Conservation (phyloP, 2,329 filamentous ascomycete species). For the Stylonectria norvegica region DNA sequence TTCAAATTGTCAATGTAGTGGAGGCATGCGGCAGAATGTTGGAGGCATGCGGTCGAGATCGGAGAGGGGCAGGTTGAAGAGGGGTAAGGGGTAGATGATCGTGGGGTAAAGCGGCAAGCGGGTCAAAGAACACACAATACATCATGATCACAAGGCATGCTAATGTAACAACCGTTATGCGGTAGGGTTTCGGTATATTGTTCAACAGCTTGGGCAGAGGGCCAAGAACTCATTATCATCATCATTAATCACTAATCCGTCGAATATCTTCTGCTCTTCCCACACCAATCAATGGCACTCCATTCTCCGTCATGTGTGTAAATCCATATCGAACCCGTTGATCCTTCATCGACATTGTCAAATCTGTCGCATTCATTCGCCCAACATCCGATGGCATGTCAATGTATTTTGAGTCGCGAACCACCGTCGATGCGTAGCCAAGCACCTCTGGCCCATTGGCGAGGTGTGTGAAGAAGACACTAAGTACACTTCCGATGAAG, state of each 20-base stretch:
- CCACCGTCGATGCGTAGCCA: conserved; percentile 12
- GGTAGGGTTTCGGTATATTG: no score
- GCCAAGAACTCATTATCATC: no score
- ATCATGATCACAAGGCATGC: no score
- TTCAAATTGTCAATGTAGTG: background rate
- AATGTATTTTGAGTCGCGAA: conserved; percentile 9
- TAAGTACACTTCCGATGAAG: background rate
- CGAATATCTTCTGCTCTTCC: background rate
- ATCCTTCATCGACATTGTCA: background rate
- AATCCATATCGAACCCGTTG: background rate
- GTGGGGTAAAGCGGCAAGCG: no score
- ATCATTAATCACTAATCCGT: background rate
- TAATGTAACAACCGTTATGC: no score
- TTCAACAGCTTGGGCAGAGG: no score
- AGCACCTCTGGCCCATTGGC: conserved; percentile 15
- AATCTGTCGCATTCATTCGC: background rate
- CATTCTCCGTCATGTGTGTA: background rate
- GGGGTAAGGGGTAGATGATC: no score
- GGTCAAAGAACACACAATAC: no score
- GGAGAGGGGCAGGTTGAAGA: no score
- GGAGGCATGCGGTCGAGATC: no score
- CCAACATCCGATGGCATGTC: background rate
- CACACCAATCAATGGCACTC: background rate
- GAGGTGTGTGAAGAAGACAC: conserved; percentile 12
- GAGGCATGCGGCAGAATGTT: conserved; percentile 7